A percentile compares a stretch with the other conserved stretches of the same genome.
phyloP scores from a whole-genome alignment of 2,329 filamentous ascomycete species.

The Xylaria multiplex region DNA sequence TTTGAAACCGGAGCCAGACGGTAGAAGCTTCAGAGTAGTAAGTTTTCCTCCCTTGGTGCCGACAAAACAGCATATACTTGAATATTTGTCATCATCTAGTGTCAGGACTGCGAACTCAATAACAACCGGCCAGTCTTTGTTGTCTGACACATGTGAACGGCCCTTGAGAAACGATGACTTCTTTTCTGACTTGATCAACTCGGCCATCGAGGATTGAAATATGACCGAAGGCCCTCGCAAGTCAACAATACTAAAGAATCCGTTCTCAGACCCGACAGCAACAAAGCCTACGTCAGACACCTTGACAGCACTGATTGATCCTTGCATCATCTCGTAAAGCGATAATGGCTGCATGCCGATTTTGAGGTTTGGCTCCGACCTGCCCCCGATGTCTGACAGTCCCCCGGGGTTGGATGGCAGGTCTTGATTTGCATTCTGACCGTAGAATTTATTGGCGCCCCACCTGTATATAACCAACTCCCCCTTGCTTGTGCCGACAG shows the following conservation, averaged over 20 bases:
- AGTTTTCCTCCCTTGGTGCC: conserved; percentile 87
- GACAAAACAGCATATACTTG: conserved; percentile 91
- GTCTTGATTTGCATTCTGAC: conserved; percentile 67
- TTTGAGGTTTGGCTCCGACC: conserved; percentile 77
- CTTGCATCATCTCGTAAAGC: conserved; percentile 84
- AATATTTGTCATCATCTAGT: conserved; percentile 92
- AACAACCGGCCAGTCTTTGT: conserved; percentile 78
- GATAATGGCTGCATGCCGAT: conserved; percentile 84
- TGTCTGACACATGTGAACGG: conserved; percentile 58
- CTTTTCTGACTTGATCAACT: conserved; percentile 81
- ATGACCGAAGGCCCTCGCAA: conserved; percentile 88
- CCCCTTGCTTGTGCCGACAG: conserved; percentile 81
- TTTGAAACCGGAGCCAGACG: conserved; percentile 76
- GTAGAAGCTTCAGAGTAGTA: conserved; percentile 89
- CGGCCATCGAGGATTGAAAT: conserved; percentile 75
- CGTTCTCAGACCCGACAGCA: conserved; percentile 84
- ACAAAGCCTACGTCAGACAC: conserved; percentile 95
- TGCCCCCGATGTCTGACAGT: conserved; percentile 77
- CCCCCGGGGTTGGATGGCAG: conserved; percentile 71
- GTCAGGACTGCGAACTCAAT: conserved; percentile 96
- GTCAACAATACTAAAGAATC: conserved; percentile 84
- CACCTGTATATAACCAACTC: conserved; percentile 89
- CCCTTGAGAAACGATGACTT: conserved; percentile 75
- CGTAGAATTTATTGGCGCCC: conserved; percentile 80
- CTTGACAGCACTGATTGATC: conserved; percentile 79